phyloP scores from a whole-genome alignment of 2,329 filamentous ascomycete genomes.

The Aquanectria penicillioides region DNA sequence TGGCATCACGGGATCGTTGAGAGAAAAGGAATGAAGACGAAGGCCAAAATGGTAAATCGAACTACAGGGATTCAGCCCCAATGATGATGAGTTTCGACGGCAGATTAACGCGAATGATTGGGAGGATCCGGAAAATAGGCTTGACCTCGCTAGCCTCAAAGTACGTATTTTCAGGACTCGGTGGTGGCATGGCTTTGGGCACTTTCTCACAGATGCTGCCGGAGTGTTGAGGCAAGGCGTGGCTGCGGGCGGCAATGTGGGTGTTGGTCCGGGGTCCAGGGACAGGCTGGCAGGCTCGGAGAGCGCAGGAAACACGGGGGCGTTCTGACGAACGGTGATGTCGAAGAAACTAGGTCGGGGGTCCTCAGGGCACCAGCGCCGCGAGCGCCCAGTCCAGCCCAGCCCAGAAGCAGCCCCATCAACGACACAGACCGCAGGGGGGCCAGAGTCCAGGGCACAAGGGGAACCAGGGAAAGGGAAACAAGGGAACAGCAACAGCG shows the following conservation, averaged over 20 bases:
- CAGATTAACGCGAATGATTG: conserved; percentile 26
- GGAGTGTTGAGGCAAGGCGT: conserved; percentile 33
- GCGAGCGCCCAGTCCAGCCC: conserved; percentile 19
- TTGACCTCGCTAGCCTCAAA: conserved; percentile 27
- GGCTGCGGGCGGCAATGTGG: conserved; percentile 32
- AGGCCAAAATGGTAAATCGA: conserved; percentile 17
- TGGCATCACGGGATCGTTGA: conserved; percentile 24
- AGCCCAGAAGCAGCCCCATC: conserved; percentile 15
- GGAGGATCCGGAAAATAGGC: conserved; percentile 26
- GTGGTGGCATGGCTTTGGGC: conserved; percentile 1
- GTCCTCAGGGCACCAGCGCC: background rate
- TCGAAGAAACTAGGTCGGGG: conserved; percentile 17
- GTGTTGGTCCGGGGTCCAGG: conserved; percentile 26
- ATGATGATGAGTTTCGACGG: conserved; percentile 27
- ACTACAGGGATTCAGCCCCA: conserved; percentile 30
- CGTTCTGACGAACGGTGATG: conserved; percentile 24
- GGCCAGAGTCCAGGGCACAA: conserved; percentile 19
- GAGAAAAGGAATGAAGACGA: conserved; percentile 28
- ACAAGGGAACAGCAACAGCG: background rate
- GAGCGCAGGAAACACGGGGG: conserved; percentile 24
- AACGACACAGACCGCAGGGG: conserved; percentile 8
- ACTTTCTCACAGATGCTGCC: conserved; percentile 10
- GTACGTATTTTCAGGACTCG: background rate
- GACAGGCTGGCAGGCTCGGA: conserved; percentile 13
- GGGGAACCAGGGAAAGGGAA: conserved; percentile 11